Percentiles rank a stretch among this genome's conserved stretches.
Evolutionary conservation across 1,284 basidiomycete species (phyloP).

Genomic region (Tilletia indica): DNA sequence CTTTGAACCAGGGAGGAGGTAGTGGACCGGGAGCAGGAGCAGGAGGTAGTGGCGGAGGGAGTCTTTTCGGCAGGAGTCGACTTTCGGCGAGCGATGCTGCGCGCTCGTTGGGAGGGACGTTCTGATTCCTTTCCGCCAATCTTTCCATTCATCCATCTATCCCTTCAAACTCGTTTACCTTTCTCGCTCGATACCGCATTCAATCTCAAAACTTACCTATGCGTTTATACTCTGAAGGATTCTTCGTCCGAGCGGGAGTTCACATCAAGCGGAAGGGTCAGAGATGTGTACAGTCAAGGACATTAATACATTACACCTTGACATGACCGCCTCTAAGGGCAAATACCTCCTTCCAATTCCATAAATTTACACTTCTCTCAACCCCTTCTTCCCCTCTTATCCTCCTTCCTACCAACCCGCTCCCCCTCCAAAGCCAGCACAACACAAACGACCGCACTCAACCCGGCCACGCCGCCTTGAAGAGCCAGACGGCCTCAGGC

Average conservation of each 20-base stretch:
- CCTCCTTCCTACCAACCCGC: not conserved
- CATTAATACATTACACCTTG: too few species aligned
- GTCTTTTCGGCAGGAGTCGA: not conserved
- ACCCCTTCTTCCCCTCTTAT: not conserved
- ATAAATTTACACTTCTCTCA: too few species aligned
- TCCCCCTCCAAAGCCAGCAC: not conserved
- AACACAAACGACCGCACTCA: not conserved
- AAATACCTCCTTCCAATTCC: too few species aligned
- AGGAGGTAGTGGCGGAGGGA: not conserved
- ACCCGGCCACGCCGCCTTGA: conserved; percentile 28
- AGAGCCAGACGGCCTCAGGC: conserved; percentile 42
- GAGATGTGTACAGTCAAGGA: too few species aligned
- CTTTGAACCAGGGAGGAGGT: conserved; percentile 3
- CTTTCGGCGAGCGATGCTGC: conserved; percentile 15
- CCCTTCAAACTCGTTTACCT: too few species aligned
- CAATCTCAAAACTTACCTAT: too few species aligned
- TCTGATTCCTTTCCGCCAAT: not conserved
- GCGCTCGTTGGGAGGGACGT: conserved; percentile 10
- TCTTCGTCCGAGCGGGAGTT: too few species aligned
- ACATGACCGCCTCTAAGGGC: too few species aligned
- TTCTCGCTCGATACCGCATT: too few species aligned
- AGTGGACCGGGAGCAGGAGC: not conserved
- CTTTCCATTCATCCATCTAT: too few species aligned
- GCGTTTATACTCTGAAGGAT: too few species aligned
- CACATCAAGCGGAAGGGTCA: too few species aligned